Conservation (phyloP, 2,329 filamentous ascomycete species). For the Alternaria novae-zelandiae region DNA sequence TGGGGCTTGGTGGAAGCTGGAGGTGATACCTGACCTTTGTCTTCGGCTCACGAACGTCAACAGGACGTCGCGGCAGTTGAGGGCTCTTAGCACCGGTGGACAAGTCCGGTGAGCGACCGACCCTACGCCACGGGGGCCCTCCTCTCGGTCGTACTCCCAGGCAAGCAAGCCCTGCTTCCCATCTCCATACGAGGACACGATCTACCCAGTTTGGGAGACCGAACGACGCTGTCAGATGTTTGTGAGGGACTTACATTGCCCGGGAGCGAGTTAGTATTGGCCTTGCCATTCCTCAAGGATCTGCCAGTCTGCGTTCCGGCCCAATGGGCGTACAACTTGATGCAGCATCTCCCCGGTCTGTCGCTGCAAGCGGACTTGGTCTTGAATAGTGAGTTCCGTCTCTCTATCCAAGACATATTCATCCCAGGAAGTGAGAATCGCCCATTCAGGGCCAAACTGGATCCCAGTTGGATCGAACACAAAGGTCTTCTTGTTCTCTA, state of each 20-base stretch:
- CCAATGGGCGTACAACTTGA: not conserved
- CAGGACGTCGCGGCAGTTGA: not conserved
- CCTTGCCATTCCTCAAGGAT: not conserved
- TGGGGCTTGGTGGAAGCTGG: not conserved
- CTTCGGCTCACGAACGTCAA: not conserved
- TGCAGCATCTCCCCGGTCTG: not conserved
- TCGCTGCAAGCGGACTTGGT: not conserved
- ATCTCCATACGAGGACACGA: not conserved
- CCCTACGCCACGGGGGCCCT: constrained; percentile 14
- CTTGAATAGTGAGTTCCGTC: not conserved
- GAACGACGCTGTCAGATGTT: not conserved
- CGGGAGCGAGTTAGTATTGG: not conserved
- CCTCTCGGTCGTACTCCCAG: constrained; percentile 9
- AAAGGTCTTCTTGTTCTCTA: not conserved
- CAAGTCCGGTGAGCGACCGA: constrained; percentile 6
- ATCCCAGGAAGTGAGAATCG: constrained; percentile 2
- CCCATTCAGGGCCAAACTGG: constrained; percentile 23
- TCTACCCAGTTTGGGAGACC: not conserved
- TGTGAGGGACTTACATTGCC: not conserved
- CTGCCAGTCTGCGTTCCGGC: not conserved
- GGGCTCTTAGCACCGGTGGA: constrained; percentile 12
- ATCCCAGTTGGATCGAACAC: constrained; percentile 26
- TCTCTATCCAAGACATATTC: not conserved
- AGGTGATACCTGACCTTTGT: not conserved
- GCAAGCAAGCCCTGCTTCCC: not conserved